phyloP scores from a whole-genome alignment of 106 monocot genomes.

The Chionographis japonica region DNA sequence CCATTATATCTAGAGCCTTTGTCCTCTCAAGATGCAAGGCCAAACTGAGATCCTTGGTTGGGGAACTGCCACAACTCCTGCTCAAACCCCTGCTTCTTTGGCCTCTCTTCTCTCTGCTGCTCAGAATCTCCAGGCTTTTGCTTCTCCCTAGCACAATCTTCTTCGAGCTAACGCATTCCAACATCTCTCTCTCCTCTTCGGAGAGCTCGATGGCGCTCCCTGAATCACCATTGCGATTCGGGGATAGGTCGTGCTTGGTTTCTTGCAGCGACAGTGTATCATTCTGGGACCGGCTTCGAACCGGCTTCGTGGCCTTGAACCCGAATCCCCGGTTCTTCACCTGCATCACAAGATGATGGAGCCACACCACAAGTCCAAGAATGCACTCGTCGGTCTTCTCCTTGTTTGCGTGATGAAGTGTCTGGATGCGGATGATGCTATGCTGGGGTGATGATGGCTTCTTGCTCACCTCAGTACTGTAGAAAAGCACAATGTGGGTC shows the following conservation, averaged over 20 bases:
- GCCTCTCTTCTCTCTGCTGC: slow-evolving; percentile 5
- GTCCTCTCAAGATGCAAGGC: slow-evolving; percentile 17
- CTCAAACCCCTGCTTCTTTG: slow-evolving; percentile 13
- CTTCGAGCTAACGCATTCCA: slow-evolving; percentile 23
- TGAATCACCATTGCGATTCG: background rate
- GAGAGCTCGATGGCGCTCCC: slow-evolving; percentile 26
- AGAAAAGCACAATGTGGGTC: slow-evolving; percentile 8
- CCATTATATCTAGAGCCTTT: slow-evolving; percentile 59
- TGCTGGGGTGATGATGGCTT: slow-evolving; percentile 16
- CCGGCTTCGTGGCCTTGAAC: slow-evolving; percentile 25
- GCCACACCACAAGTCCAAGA: slow-evolving; percentile 66
- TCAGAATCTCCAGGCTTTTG: slow-evolving; percentile 40
- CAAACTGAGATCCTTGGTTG: slow-evolving; percentile 17
- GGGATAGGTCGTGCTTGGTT: background rate
- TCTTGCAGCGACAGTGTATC: background rate
- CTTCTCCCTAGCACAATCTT: slow-evolving; percentile 40
- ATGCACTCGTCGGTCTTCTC: slow-evolving; percentile 77
- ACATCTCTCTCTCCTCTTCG: slow-evolving; percentile 49
- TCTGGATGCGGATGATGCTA: slow-evolving; percentile 53
- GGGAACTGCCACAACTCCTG: slow-evolving; percentile 62
- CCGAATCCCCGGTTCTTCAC: slow-evolving; percentile 41
- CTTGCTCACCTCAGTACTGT: slow-evolving; percentile 55
- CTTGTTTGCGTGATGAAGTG: slow-evolving; percentile 80
- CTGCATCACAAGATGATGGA: slow-evolving; percentile 73
- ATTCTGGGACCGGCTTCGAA: slow-evolving; percentile 4